Evolutionary conservation across 116 monocot species (phyloP).

Genomic region (Zostera marina): DNA sequence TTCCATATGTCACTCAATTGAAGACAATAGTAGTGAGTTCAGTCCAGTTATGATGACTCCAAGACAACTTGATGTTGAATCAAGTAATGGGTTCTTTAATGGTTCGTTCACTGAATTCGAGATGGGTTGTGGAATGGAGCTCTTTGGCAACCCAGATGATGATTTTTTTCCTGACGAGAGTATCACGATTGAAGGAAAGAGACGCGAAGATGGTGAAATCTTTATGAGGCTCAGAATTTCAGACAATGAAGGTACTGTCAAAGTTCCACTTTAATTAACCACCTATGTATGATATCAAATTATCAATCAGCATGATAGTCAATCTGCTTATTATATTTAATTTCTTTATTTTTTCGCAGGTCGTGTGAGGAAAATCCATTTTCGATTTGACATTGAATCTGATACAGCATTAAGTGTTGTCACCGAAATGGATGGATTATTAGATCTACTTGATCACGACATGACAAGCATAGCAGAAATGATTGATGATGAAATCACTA

Average conservation of each 20-base stretch:
- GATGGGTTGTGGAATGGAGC: slow-evolving; percentile 37
- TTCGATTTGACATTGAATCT: slow-evolving; percentile 54
- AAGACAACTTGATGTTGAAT: slow-evolving; percentile 18
- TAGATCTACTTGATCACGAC: slow-evolving; percentile 73
- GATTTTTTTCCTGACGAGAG: slow-evolving; percentile 16
- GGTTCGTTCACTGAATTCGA: slow-evolving; percentile 8
- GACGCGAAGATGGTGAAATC: slow-evolving; percentile 60
- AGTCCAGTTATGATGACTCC: neutral
- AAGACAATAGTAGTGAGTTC: slow-evolving; percentile 6
- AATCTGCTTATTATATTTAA: neutral
- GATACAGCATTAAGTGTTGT: slow-evolving; percentile 86
- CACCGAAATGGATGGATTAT: slow-evolving; percentile 74
- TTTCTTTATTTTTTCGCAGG: slow-evolving; percentile 24
- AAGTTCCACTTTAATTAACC: neutral
- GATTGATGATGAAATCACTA: slow-evolving; percentile 60
- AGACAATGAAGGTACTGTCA: slow-evolving; percentile 22
- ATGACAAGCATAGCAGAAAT: slow-evolving; percentile 78
- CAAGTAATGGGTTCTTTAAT: slow-evolving; percentile 11
- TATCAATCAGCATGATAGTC: neutral
- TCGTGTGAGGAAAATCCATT: slow-evolving; percentile 62
- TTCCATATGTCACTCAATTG: slow-evolving; percentile 1
- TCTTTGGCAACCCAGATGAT: slow-evolving; percentile 27
- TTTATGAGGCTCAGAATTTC: slow-evolving; percentile 76
- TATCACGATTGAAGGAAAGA: slow-evolving; percentile 69
- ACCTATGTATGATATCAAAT: neutral